Evolutionary conservation across 2,329 filamentous ascomycete species (phyloP), one percentile per base, ranked within the genome.

Genomic region (Arachnomyces sp.): DNA sequence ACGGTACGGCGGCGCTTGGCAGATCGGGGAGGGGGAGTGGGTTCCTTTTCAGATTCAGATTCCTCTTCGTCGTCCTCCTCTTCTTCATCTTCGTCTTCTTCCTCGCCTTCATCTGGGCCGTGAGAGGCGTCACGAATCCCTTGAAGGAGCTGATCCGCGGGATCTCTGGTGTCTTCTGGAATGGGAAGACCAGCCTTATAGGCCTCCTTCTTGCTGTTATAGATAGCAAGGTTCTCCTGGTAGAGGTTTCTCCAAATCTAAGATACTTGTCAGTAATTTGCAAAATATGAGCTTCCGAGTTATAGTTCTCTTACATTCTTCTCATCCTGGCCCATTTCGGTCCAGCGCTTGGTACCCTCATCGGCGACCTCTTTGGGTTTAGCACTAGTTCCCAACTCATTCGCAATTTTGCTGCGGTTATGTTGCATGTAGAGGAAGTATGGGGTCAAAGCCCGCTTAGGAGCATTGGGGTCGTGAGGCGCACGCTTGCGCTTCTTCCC

Each of bases 381-480:
- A 6, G 82, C 80, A 44, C 79, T 74, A n/a, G 77, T 60, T 15
- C 84, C 85, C 8, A 94, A 75, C 52, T 93, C 87, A 28, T 72
- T 74, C 42, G 85, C 82, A 52, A 96, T 92, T 59, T 86, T 82
- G 38, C 81, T 77, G 36, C 92, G 84, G 49, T 87, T 87, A 49
- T 84, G 82, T 63, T 93, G 84, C 74, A 94, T 87, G 71, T 88
- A 96, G 45, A 95, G 72, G 72, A 96, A 95, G 72, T 93, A 95
- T 2, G 90, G 88, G 4, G 90, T 96, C 57, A 95, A 66, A 7
- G 90, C 89, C 37, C 89, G 81, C 77, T 95, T 96, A 44, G 90
- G 90, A 5, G 89, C 89, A 63, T 95, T 94, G 52, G 89, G 89
- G 62, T 96, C 90, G 57, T 85, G 81, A 31, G 80, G 80, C 46